A percentile compares a stretch with the other conserved stretches of the same genome.
These are phyloP conservation scores for Tubosaeta sp. DNA, from an alignment of 768 basidiomycete genomes.

Conservation along the genomic window DNA sequence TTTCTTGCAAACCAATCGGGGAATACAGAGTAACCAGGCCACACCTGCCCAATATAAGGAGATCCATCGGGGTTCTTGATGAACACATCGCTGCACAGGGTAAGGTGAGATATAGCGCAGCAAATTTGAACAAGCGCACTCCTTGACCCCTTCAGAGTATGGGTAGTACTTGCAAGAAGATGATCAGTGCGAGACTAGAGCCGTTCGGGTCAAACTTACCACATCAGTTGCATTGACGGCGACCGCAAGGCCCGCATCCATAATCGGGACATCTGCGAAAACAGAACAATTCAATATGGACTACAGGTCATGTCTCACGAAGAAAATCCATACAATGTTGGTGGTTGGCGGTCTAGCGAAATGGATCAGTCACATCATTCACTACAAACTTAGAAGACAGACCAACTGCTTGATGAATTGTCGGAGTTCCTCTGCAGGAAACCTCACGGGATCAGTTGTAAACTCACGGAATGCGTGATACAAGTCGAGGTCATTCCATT, in stretches of 20 bases:
- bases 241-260: slow-evolving; percentile 59
- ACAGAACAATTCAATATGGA: no score
- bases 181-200: background rate
- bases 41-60: slow-evolving; percentile 70
- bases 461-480: slow-evolving; percentile 69
- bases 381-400: slow-evolving; percentile 16
- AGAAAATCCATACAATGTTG: no score
- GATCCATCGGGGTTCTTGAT: slow-evolving; percentile 73
- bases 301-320: no score
- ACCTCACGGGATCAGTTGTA: slow-evolving; percentile 61
- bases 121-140: slow-evolving; percentile 33
- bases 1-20: slow-evolving; percentile 66
- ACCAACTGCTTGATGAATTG: slow-evolving; percentile 56
- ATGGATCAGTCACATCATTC: slow-evolving; percentile 1
- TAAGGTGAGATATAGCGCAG: background rate
- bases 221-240: slow-evolving; percentile 57
- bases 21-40: slow-evolving; percentile 73
- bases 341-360: slow-evolving; percentile 20
- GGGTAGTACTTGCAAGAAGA: slow-evolving; percentile 52
- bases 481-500: slow-evolving; percentile 78
- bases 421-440: slow-evolving; percentile 50
- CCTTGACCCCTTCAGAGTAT: slow-evolving; percentile 56
- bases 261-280: slow-evolving; percentile 58
- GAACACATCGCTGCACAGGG: slow-evolving; percentile 50
- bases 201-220: slow-evolving; percentile 37